A percentile compares a stretch with the other conserved stretches of the same genome.
These are phyloP conservation scores for Gastrodia elata DNA, from an alignment of 106 monocot species.

Conservation along the genomic window DNA sequence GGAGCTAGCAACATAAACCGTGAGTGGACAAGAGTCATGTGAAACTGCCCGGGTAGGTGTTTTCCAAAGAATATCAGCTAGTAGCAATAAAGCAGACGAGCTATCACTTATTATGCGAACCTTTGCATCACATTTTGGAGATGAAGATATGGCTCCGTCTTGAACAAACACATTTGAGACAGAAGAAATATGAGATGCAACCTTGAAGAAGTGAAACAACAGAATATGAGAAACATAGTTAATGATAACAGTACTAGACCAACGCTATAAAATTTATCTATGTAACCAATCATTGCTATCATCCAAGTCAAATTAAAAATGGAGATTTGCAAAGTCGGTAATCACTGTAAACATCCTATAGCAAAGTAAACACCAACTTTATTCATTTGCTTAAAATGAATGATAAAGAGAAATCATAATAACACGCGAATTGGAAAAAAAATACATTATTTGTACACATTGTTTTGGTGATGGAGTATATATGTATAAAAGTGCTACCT, in stretches of 20 bases:
- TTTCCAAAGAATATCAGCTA: constrained; percentile 57
- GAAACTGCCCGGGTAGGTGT: constrained; percentile 55
- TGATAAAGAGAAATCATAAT: background rate
- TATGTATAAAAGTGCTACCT: background rate
- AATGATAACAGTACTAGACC: background rate
- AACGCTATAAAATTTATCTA: background rate
- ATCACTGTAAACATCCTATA: background rate
- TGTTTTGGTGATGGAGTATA: background rate
- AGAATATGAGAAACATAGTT: background rate
- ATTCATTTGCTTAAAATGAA: background rate
- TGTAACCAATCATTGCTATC: background rate
- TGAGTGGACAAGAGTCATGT: constrained; percentile 81
- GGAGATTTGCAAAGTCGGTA: background rate
- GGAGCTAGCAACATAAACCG: constrained; percentile 67
- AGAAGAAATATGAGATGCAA: constrained; percentile 79
- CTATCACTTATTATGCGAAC: constrained; percentile 90
- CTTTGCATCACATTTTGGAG: constrained; percentile 70
- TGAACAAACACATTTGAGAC: constrained; percentile 67
- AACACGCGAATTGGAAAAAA: too few species aligned
- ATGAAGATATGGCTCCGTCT: constrained; percentile 78
- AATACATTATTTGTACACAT: background rate
- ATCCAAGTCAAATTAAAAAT: constrained; percentile 4
- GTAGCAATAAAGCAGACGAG: constrained; percentile 50
- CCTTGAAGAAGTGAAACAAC: constrained; percentile 36
- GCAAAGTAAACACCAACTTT: background rate